Evolutionary conservation across 2,329 filamentous ascomycete genomes (phyloP), one percentile per base, ranked within the genome.

Genomic region (Apiospora aurea): DNA sequence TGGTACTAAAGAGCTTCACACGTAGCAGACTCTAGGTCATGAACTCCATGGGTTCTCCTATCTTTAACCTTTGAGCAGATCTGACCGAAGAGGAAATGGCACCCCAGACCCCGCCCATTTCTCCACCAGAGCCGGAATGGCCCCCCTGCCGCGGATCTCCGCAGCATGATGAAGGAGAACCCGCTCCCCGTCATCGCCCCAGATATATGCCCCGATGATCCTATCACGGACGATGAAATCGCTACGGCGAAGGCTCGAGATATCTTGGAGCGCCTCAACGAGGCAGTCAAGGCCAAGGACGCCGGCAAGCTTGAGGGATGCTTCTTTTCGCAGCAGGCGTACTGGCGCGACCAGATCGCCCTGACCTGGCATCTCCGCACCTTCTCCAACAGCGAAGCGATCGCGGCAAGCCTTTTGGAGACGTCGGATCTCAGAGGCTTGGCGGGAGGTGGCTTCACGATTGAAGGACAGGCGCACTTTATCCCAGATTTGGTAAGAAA

Each of bases 361-460:
- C 71, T 84, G 29, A 84, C 82, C 0, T 82, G 75, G 70, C 80
- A 83, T 57, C 51, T 82, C n/a, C 80, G 82, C 14, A 83, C 81
- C 2, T 81, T 83, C 64, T 74, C 43, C 4, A 71, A 71, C 0
- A 73, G 75, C 0, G 70, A 41, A 0, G 67, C 74, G 0, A 79
- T 83, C 69, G 78, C 79, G 0, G 70, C 76, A 2, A 71, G 67
- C 24, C 61, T 81, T 2, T 44, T 79, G 29, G 70, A 76, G 53
- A 76, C 75, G 1, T 71, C 53, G 13, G 53, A 57, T 5, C 72
- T 77, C 24, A 69, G 79, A 46, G 74, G 73, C 2, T 13, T 77
- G 18, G 44, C 29, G 1, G 75, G 10, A 4, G 53, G 69, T 0
- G 69, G 61, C 10, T 69, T 79, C 38, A 26, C 68, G n/a, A 66